Base-by-base conservation (phyloP, 1,139 yeast species). In the Yamadazyma conglobata region DNA sequence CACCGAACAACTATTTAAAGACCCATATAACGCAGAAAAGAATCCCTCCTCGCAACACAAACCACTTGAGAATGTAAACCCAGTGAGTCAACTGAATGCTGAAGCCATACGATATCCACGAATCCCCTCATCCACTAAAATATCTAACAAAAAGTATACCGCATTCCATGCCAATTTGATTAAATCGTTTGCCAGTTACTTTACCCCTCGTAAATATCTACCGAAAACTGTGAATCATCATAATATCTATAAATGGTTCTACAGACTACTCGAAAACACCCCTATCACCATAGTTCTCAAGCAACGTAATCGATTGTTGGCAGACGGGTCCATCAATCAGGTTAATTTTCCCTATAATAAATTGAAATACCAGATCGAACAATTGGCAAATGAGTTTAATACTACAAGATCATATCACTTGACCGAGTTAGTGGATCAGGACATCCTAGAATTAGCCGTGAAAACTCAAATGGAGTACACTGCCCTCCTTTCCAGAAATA, bases 241-340 rank as follows among this genome's bases (percentile, higher is more conserved):
- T 15, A 49, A 54, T 10, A 47, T 60, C 8, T 54, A 49, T 40
- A 38, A 40, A 21, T 65, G 66, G 68, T 63, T 48, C 39, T 38
- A 40, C 9, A 44, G 53, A 19, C 44, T 58, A 15, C 38, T 66
- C 5, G 27, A 38, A 4, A 27, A 40, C n/a, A 49, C 70, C 0
- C 73, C 73, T 1, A 44, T 66, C 5, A 39, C 58, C 3, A 37
- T 67, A 10, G 39, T 67, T 5, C 41, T 66, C 5, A 49, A 48
- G 30, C 64, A 60, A 34, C 44, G 43, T 18, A 50, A 58, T 22
- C 36, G 52, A 11, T 50, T 67, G 10, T 55, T 62, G 33, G 51
- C 64, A 2, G 54, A 53, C 5, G 24, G 51, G 1, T 48, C 60
- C 10, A 31, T 63, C 12, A 38, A 41, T 11, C 59, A 58, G 31